phyloP scores from a whole-genome alignment of 75 land plant genomes.

The Selaginella moellendorffii region DNA sequence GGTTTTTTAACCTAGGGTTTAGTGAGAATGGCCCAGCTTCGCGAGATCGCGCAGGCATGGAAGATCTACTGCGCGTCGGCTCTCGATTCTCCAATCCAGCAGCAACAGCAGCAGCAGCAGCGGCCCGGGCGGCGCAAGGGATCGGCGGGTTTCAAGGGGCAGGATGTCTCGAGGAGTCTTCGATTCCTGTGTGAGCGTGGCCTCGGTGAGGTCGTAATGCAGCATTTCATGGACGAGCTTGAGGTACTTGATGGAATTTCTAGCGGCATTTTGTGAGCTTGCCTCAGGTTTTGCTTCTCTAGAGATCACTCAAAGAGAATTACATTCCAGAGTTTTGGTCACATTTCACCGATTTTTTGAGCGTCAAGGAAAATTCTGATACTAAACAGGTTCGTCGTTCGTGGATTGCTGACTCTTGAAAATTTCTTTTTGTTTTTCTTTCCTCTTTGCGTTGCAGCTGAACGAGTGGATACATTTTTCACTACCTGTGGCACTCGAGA shows the following conservation, averaged over 20 bases:
- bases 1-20: too few species aligned
- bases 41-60: constrained; percentile 16
- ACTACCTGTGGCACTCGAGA: constrained; percentile 19
- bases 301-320: constrained; percentile 23
- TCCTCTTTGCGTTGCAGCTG: constrained; percentile 19
- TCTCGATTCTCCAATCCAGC: neutral
- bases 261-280: neutral
- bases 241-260: constrained; percentile 14
- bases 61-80: constrained; percentile 7
- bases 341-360: constrained; percentile 16
- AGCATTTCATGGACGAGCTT: constrained; percentile 19
- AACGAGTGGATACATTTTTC: constrained; percentile 24
- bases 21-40: constrained; percentile 6
- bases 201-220: constrained; percentile 13
- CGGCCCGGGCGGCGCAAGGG: neutral
- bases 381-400: neutral
- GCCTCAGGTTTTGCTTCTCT: neutral
- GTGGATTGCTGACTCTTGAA: too few species aligned
- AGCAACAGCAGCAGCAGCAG: neutral
- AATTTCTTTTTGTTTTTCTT: too few species aligned
- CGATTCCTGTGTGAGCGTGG: constrained; percentile 20
- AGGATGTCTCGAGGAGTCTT: constrained; percentile 14
- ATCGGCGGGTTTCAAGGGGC: neutral
- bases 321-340: constrained; percentile 18
- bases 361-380: constrained; percentile 5